Base-by-base conservation (phyloP, 352 stramenopile genomes). In the Lagenidium sp. region DNA sequence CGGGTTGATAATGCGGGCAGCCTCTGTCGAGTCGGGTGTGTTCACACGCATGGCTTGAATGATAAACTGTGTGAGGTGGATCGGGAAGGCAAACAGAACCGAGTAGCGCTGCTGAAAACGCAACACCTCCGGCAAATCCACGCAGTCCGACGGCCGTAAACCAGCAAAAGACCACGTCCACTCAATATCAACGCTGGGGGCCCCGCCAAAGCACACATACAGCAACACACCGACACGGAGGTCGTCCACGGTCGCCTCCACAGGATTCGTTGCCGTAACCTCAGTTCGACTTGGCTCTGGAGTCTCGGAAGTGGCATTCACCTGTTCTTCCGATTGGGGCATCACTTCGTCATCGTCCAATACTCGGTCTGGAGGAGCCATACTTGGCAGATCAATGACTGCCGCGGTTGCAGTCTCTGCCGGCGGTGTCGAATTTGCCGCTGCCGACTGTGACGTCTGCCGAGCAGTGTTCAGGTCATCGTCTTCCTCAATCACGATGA, bases 401-500 rank as follows among this genome's bases (percentile, higher is more conserved):
- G n/a, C n/a, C n/a, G n/a, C n/a, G n/a, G n/a, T n/a, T n/a, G n/a
- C n/a, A n/a, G n/a, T n/a, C n/a, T n/a, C n/a, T n/a, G n/a, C n/a
- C n/a, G n/a, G n/a, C n/a, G n/a, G n/a, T n/a, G n/a, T n/a, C n/a
- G n/a, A n/a, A n/a, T n/a, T n/a, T n/a, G n/a, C n/a, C n/a, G n/a
- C n/a, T n/a, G n/a, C n/a, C n/a, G n/a, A n/a, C n/a, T n/a, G n/a
- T n/a, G n/a, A n/a, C n/a, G n/a, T n/a, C n/a, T n/a, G n/a, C n/a
- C n/a, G n/a, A n/a, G n/a, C n/a, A n/a, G n/a, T n/a, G 0, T 36
- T 50, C 4, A 68, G 50, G 16, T 70, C 64, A 5, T 79, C 68
- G 13, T 79, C 64, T 7, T 81, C 68, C 60, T 85, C 72, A 60
- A 85, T 85, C 22, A 85, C 60, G 37, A 85, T 85, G 35, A 85